Evolutionary conservation across 352 stramenopile genomes (phyloP).

Genomic region (Pythium grandisporangium): DNA sequence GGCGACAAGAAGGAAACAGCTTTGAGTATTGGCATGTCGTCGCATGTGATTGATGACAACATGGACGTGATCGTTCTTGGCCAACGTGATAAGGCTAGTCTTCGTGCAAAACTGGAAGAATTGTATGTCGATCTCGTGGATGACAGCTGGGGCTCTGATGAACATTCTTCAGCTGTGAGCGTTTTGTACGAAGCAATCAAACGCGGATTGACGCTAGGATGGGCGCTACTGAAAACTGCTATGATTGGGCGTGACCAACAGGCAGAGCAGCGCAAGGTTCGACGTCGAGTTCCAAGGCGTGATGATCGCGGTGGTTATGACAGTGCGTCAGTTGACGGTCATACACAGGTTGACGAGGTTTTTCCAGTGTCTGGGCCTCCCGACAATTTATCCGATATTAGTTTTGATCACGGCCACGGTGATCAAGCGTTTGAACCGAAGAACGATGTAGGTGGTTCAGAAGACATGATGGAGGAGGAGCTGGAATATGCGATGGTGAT

Average conservation of each 20-base stretch:
- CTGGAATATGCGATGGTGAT: constrained; percentile 89
- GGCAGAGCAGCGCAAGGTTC: constrained; percentile 58
- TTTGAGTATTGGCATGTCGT: constrained; percentile 84
- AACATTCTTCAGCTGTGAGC: constrained; percentile 63
- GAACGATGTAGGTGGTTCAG: constrained; percentile 7
- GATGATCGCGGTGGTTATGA: constrained; percentile 31
- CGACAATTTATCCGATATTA: constrained; percentile 44
- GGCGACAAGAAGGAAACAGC: constrained; percentile 88
- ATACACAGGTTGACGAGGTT: constrained; percentile 57
- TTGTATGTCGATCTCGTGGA: constrained; percentile 83
- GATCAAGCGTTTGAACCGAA: constrained; percentile 72
- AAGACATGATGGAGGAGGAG: constrained; percentile 61
- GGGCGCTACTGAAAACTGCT: constrained; percentile 54
- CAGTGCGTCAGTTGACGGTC: constrained; percentile 19
- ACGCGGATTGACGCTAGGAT: constrained; percentile 52
- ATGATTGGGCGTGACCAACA: constrained; percentile 66
- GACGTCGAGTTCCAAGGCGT: constrained; percentile 35
- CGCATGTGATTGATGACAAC: constrained; percentile 84
- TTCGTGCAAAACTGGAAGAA: constrained; percentile 72
- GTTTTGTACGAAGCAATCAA: constrained; percentile 77
- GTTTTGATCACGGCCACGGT: constrained; percentile 42
- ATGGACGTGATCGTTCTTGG: constrained; percentile 86
- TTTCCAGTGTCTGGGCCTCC: constrained; percentile 37
- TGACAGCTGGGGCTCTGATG: constrained; percentile 81
- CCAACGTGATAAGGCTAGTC: constrained; percentile 66